Percentiles rank a stretch among this genome's conserved stretches.
These are phyloP conservation scores for Smithsoniella earleae DNA, from an alignment of 163 green algal genomes.

Conservation along the genomic window DNA sequence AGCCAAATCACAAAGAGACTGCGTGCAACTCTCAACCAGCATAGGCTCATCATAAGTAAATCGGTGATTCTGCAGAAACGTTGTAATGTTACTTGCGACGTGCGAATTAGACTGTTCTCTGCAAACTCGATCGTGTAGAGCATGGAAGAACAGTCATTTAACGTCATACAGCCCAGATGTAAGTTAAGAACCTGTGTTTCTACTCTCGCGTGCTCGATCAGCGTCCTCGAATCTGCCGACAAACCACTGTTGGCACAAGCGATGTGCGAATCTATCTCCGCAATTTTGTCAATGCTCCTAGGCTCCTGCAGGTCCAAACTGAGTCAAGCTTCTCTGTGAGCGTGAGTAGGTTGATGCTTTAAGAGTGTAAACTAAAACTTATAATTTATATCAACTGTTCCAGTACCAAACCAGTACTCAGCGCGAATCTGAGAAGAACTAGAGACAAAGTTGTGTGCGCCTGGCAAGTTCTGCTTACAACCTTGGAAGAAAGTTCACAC, in stretches of 20 bases:
- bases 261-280: slow-evolving; percentile 94
- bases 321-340: too few species aligned
- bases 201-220: slow-evolving; percentile 90
- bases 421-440: too few species aligned
- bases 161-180: background rate
- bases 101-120: background rate
- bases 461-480: too few species aligned
- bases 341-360: too few species aligned
- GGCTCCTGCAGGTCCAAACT: slow-evolving; percentile 81
- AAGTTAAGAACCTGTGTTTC: slow-evolving; percentile 67
- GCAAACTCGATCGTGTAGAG: background rate
- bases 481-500: too few species aligned
- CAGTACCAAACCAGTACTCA: too few species aligned
- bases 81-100: background rate
- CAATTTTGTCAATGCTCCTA: slow-evolving; percentile 85
- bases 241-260: slow-evolving; percentile 93
- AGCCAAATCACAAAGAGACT: slow-evolving; percentile 91
- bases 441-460: too few species aligned
- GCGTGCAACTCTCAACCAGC: slow-evolving; percentile 82
- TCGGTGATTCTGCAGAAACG: slow-evolving; percentile 72
- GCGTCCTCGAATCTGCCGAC: slow-evolving; percentile 88
- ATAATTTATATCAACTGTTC: too few species aligned
- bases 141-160: too few species aligned
- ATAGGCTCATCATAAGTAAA: slow-evolving; percentile 99
- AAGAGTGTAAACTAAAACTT: too few species aligned